Evolutionary conservation across 495 filamentous ascomycete species (phyloP).

Genomic region (Penicillium bialowiezense): DNA sequence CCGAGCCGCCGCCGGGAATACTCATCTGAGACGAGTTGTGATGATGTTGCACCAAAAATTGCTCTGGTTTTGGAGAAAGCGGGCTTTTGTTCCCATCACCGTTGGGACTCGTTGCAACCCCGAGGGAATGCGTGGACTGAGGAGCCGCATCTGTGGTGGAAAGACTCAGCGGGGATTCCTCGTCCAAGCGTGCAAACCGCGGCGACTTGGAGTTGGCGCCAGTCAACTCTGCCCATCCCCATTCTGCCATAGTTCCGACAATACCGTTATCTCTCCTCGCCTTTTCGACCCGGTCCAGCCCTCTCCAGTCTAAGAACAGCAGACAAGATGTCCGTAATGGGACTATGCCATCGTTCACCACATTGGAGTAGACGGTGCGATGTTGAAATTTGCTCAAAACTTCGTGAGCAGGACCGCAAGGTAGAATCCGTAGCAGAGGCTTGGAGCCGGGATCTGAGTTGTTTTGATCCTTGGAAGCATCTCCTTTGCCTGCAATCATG

Average conservation of each 20-base stretch:
- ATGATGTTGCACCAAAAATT: slow-evolving; percentile 16
- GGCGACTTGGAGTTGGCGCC: slow-evolving; percentile 67
- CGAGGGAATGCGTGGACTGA: background rate
- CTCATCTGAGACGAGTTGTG: slow-evolving; percentile 4
- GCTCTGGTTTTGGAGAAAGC: slow-evolving; percentile 17
- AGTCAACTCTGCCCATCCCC: slow-evolving; percentile 93
- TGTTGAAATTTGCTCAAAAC: slow-evolving; percentile 85
- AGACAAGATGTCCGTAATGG: slow-evolving; percentile 91
- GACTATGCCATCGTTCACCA: slow-evolving; percentile 98
- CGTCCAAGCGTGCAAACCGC: slow-evolving; percentile 29
- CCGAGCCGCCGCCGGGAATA: slow-evolving; percentile 5
- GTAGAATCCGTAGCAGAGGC: slow-evolving; percentile 84
- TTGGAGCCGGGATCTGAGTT: slow-evolving; percentile 76
- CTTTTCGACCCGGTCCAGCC: slow-evolving; percentile 89
- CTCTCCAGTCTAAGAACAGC: slow-evolving; percentile 96
- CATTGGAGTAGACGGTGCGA: slow-evolving; percentile 92
- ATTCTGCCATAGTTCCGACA: slow-evolving; percentile 86
- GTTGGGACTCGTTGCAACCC: slow-evolving; percentile 2
- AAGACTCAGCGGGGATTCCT: slow-evolving; percentile 19
- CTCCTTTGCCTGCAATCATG: slow-evolving; percentile 73
- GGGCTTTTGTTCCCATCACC: background rate
- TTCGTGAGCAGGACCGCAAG: slow-evolving; percentile 87
- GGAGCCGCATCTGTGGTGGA: slow-evolving; percentile 22
- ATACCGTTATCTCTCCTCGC: slow-evolving; percentile 87
- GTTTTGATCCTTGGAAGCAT: slow-evolving; percentile 60